Conservation (phyloP, 805 yeast species). For the Ogataea ramenticola region DNA sequence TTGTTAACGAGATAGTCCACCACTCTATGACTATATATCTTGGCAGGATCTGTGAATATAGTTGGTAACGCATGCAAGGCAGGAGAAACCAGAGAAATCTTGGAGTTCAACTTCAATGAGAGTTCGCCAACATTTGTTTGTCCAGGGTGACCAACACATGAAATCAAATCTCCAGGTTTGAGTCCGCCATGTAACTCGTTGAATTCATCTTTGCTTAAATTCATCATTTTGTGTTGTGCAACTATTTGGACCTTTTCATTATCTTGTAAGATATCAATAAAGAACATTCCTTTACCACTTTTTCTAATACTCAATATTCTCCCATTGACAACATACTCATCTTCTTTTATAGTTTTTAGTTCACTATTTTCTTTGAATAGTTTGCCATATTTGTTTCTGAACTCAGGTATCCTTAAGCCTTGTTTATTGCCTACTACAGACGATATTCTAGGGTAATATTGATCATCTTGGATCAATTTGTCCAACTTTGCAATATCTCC, state of each 20-base stretch:
- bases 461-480: conserved; percentile 12
- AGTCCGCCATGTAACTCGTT: conserved; percentile 31
- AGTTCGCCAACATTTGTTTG: conserved; percentile 72
- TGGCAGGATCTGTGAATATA: conserved; percentile 42
- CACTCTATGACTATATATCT: conserved; percentile 61
- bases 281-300: conserved; percentile 63
- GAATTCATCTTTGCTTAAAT: conserved; percentile 35
- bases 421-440: background rate
- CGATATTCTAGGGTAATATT: conserved; percentile 19
- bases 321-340: conserved; percentile 38
- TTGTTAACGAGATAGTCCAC: conserved; percentile 64
- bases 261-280: conserved; percentile 65
- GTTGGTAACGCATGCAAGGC: conserved; percentile 68
- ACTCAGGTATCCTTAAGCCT: conserved; percentile 25
- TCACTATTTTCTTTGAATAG: conserved; percentile 16
- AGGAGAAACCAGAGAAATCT: conserved; percentile 54
- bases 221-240: conserved; percentile 44
- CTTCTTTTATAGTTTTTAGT: conserved; percentile 15
- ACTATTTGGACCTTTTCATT: conserved; percentile 51
- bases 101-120: conserved; percentile 51
- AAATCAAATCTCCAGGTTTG: conserved; percentile 66
- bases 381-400: conserved; percentile 23
- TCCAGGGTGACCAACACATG: conserved; percentile 65
- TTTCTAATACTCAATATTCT: conserved; percentile 49
- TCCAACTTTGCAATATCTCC: conserved; percentile 7